Percentiles rank a stretch among this genome's conserved stretches.
phyloP scores from a whole-genome alignment of 768 basidiomycete species.

The Paxillus ammoniavirescens region DNA sequence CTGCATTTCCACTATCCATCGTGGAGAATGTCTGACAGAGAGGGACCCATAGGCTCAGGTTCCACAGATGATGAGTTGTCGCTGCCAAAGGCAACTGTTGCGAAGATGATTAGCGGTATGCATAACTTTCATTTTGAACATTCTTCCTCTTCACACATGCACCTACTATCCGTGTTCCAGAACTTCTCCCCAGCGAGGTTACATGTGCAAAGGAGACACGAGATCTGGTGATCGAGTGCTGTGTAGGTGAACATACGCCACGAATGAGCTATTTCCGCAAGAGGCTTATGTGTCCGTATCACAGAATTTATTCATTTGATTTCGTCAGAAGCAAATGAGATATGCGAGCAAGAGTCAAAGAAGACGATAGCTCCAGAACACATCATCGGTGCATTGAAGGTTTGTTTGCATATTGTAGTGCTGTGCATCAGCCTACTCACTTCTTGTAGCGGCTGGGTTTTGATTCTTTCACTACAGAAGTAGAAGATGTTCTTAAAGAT shows the following conservation, averaged over 20 bases:
- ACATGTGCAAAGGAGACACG: conserved; percentile 94
- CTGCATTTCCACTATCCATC: conserved; percentile 2
- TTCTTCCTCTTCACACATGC: conserved; percentile 6
- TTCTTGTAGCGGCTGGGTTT: conserved; percentile 80
- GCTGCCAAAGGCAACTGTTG: conserved; percentile 94
- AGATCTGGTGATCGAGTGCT: conserved; percentile 96
- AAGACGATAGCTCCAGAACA: conserved; percentile 99
- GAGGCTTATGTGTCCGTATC: conserved; percentile 8
- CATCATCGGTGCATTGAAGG: conserved; percentile 89
- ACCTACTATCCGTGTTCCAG: conserved; percentile 40
- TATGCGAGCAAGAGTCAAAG: conserved; percentile 96
- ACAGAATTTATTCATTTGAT: conserved; percentile 97
- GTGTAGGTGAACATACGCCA: conserved; percentile 82
- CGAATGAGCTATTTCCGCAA: conserved; percentile 4
- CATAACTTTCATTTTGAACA: conserved; percentile 4
- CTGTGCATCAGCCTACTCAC: conserved; percentile 2
- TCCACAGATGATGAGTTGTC: conserved; percentile 90
- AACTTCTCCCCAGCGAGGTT: conserved; percentile 85
- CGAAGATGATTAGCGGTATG: conserved; percentile 92
- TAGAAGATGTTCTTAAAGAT: conserved; percentile 90
- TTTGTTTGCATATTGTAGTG: conserved; percentile 29
- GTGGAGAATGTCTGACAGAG: conserved; percentile 81
- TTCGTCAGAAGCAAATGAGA: conserved; percentile 96
- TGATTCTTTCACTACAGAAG: conserved; percentile 85
- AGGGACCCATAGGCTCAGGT: conserved; percentile 66